Base-by-base conservation (phyloP, 1,139 yeast species). In the Waltiozyma sp. region DNA sequence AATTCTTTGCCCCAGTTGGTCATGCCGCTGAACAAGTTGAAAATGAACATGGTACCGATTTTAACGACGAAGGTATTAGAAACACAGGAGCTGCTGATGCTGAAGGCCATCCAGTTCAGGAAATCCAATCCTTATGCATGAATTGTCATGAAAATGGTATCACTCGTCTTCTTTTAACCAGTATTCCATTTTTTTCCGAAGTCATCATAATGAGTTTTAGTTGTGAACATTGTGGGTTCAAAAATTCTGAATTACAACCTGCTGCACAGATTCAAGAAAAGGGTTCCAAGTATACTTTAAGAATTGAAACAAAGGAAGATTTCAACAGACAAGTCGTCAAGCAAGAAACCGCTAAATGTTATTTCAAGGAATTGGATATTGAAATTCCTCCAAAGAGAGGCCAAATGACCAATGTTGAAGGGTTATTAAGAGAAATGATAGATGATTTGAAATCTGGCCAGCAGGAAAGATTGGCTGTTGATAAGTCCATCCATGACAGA, bases 371-470 rank as follows among this genome's bases (percentile, higher is more conserved):
- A 62, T 68, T 93, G 48, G 96, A 88, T 50, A 77, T 91, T 46
- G 98, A 91, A 63, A 89, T 93, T 46, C 98, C 99, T 7, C 87
- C 97, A 35, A 85, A 88, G 63, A 74, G 88, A 54, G 98, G 98
- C 38, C 96, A 89, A 59, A 69, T 91, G 52, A 86, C 96, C 40
- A 89, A 89, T 31, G 80, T 88, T 24, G 98, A 93, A 63, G 98
- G 98, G 31, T 64, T 93, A 38, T 69, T 93, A 44, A 61, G 70
- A 28, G 96, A 88, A 61, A 87, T 88, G 81, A 69, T 81, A 47
- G 83, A 73, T n/a, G 96, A 91, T 60, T 72, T 93, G 51, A 69
- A 73, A 56, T 62, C 77, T 40, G 96, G 86, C 58, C 99, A 93
- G 66, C 81, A 80, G 1, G 78, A 75, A 39, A 76, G 99, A 65